Base-by-base conservation (phyloP, 495 filamentous ascomycete species). In the Collariella sp. region DNA sequence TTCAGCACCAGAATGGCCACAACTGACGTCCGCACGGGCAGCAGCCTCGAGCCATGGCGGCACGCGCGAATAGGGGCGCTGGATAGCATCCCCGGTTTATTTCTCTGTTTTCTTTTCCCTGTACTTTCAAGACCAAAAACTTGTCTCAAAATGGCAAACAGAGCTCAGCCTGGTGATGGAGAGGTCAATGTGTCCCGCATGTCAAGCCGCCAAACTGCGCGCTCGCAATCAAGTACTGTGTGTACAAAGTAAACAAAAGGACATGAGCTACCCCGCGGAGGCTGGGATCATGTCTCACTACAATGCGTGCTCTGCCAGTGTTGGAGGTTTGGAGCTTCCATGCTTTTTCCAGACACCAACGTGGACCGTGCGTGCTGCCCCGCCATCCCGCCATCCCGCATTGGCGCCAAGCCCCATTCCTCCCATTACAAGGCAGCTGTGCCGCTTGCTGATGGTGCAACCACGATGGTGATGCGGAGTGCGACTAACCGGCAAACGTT, bases 81-180 rank as follows among this genome's bases (percentile, higher is more conserved):
- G 20, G 36, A 15, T 46, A 64, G 57, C 64, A 67, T 67, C 53
- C 38, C 39, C 26, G 13, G 15, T n/a, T 35, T 35, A 26, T 10
- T 29, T 26, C 4, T 46, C 12, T 24, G 23, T 24, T 23, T 22
- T 23, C 15, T 24, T 41, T 41, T 1, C 9, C 5, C 7, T n/a
- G n/a, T n/a, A n/a, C n/a, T n/a, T n/a, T n/a, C n/a, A n/a, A 45
- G 43, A 4, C 40, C 16, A 19, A 11, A 38, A 22, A 13, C n/a
- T 23, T 35, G 3, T 35, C 19, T 7, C 7, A 19, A 19, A 12
- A 35, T 5, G 33, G 23, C 19, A 36, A 26, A 36, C 45, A 42
- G 23, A 52, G 35, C 55, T 50, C 48, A 57, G 35, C 52, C 54
- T 36, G 51, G 44, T 12, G 51, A 34, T 26, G 38, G 29, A 58